phyloP scores from a whole-genome alignment of 169 alveolate species.

The Cryptosporidium felis region DNA sequence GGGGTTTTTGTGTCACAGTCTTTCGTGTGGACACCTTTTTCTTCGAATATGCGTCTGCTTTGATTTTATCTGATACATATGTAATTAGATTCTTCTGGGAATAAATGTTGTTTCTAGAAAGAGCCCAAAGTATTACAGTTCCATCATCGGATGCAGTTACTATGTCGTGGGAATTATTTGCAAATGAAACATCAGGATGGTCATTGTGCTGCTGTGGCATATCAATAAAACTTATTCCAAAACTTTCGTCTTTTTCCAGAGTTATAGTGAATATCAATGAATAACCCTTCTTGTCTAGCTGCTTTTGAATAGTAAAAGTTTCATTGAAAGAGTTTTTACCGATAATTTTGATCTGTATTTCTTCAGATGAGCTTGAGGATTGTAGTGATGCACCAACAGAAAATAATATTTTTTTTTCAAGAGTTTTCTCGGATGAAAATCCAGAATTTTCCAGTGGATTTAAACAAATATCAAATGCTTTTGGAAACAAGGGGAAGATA shows the following conservation, averaged over 20 bases:
- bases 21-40: neutral
- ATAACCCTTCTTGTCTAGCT: neutral
- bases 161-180: constrained; percentile 74
- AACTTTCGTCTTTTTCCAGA: neutral
- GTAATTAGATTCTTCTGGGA: constrained; percentile 2
- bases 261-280: constrained; percentile 36
- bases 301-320: neutral
- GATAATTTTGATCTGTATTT: constrained; percentile 17
- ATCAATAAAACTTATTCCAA: neutral
- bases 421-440: neutral
- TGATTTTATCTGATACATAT: constrained; percentile 43
- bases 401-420: neutral
- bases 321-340: neutral
- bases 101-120: neutral
- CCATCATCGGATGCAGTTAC: constrained; percentile 83
- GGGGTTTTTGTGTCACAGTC: neutral
- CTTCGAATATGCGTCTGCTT: constrained; percentile 10
- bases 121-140: constrained; percentile 73
- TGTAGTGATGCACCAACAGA: constrained; percentile 60
- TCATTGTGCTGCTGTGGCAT: constrained; percentile 69
- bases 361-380: constrained; percentile 13
- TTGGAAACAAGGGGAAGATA: constrained; percentile 43
- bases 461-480: constrained; percentile 66
- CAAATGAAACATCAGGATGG: constrained; percentile 80
- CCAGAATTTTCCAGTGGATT: constrained; percentile 6